phyloP scores from a whole-genome alignment of 768 basidiomycete genomes.

The Agaricus subrufescens region DNA sequence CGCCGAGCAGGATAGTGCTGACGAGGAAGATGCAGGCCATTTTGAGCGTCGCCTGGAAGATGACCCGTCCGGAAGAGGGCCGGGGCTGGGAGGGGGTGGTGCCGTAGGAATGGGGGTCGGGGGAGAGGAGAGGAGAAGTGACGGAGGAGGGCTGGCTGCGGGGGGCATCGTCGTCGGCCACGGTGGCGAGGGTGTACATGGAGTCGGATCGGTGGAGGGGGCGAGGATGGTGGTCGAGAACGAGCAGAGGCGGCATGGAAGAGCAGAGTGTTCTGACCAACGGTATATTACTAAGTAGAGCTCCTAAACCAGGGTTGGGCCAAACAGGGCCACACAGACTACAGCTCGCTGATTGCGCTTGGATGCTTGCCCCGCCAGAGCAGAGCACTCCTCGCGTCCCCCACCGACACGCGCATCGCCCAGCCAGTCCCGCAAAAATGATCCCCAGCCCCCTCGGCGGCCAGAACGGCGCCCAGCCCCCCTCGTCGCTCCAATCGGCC shows the following conservation, averaged over 20 bases:
- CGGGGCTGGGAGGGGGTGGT: slow-evolving; percentile 35
- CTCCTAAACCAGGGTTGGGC: slow-evolving; percentile 23
- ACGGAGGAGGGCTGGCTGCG: slow-evolving; percentile 22
- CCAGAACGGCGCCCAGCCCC: slow-evolving; percentile 25
- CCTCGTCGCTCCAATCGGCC: slow-evolving; percentile 54
- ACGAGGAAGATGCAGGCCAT: slow-evolving; percentile 74
- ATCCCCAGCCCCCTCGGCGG: slow-evolving; percentile 29
- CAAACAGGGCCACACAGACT: slow-evolving; percentile 28
- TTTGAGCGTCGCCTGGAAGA: slow-evolving; percentile 80
- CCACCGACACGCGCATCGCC: slow-evolving; percentile 8
- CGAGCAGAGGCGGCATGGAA: slow-evolving; percentile 15
- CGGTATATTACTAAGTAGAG: slow-evolving; percentile 11
- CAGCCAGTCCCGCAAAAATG: slow-evolving; percentile 20
- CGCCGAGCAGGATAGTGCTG: slow-evolving; percentile 66
- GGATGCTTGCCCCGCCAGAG: slow-evolving; percentile 21
- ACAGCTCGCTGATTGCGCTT: slow-evolving; percentile 15
- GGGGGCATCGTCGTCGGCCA: slow-evolving; percentile 27
- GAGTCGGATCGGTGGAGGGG: slow-evolving; percentile 24
- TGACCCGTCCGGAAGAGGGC: slow-evolving; percentile 50
- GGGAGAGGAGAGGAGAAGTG: slow-evolving; percentile 38
- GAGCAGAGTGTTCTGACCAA: neutral
- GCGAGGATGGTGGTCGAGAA: slow-evolving; percentile 15
- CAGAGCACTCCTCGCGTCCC: slow-evolving; percentile 21
- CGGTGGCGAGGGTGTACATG: slow-evolving; percentile 62
- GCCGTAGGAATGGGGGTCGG: slow-evolving; percentile 49